Percentiles rank a stretch among this genome's conserved stretches.
Conservation (phyloP, 768 basidiomycete genomes). For the Clavaria fumosa region DNA sequence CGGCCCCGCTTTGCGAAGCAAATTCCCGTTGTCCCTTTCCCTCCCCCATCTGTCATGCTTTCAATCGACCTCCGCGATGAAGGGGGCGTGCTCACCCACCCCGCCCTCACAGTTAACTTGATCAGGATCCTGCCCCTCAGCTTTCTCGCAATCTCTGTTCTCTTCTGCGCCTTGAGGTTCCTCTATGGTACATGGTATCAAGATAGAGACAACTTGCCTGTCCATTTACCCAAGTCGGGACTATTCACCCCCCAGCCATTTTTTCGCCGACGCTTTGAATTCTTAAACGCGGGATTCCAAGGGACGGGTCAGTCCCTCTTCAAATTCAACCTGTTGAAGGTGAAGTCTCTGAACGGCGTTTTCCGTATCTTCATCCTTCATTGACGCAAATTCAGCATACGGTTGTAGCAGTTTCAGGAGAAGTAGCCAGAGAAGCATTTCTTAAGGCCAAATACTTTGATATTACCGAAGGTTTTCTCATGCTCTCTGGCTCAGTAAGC, state of each 20-base stretch:
- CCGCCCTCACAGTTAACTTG: too few relatives aligned
- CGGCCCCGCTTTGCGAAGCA: too few relatives aligned
- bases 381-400: conserved; percentile 4
- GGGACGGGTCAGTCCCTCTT: conserved; percentile 9
- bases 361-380: not conserved
- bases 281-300: conserved; percentile 4
- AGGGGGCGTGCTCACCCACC: too few relatives aligned
- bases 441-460: conserved; percentile 17
- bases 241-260: too few relatives aligned
- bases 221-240: conserved; percentile 4
- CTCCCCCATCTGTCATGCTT: too few relatives aligned
- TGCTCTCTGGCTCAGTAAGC: conserved; percentile 19
- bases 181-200: conserved; percentile 4
- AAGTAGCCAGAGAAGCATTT: conserved; percentile 19
- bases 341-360: conserved; percentile 1
- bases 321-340: conserved; percentile 10
- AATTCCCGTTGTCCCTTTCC: too few relatives aligned
- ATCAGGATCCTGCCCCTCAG: too few relatives aligned
- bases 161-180: too few relatives aligned
- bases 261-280: too few relatives aligned
- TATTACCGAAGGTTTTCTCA: conserved; percentile 19
- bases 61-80: too few relatives aligned
- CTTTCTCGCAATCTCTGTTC: too few relatives aligned
- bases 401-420: conserved; percentile 18
- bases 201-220: conserved; percentile 4